These are phyloP conservation scores for Coix lacrymajobi DNA, from an alignment of 176 grass and related monocot species.

Conservation along the genomic window DNA sequence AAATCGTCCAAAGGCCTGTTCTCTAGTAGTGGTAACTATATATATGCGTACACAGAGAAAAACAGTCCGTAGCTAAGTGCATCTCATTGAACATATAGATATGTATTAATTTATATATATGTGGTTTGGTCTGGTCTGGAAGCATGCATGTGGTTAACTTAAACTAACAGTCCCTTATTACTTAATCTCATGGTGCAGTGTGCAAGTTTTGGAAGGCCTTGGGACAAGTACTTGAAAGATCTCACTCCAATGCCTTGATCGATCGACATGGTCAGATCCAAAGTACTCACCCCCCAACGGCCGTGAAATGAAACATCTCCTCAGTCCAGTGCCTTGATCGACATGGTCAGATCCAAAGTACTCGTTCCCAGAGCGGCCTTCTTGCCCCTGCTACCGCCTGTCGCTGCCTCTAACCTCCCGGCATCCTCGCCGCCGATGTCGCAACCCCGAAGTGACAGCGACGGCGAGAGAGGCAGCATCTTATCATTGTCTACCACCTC, in stretches of 20 bases:
- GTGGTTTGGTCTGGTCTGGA: slow-evolving; percentile 10
- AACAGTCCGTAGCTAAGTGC: slow-evolving; percentile 5
- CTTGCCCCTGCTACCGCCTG: slow-evolving; percentile 51
- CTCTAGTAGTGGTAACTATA: no score
- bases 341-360: slow-evolving; percentile 99
- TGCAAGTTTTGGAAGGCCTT: slow-evolving; percentile 68
- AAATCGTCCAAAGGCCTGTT: no score
- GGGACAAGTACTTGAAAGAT: slow-evolving; percentile 99
- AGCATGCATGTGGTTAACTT: slow-evolving; percentile 21
- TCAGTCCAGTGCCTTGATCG: slow-evolving; percentile 99
- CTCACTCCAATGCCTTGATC: slow-evolving; percentile 96
- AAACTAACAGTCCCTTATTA: slow-evolving; percentile 53
- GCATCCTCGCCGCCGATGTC: neutral
- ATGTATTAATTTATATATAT: slow-evolving; percentile 40
- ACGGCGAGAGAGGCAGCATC: slow-evolving; percentile 46
- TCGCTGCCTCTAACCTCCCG: slow-evolving; percentile 38
- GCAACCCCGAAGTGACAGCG: slow-evolving; percentile 29
- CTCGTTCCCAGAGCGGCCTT: slow-evolving; percentile 84
- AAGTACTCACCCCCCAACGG: slow-evolving; percentile 97
- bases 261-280: slow-evolving; percentile 99
- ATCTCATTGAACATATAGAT: slow-evolving; percentile 12
- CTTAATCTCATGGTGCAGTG: slow-evolving; percentile 50
- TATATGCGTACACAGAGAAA: neutral
- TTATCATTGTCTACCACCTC: slow-evolving; percentile 49
- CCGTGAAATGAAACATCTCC: slow-evolving; percentile 25